Percentiles rank a stretch among this genome's conserved stretches.
Evolutionary conservation across 2,329 filamentous ascomycete species (phyloP).

Genomic region (Aureobasidium sp.): DNA sequence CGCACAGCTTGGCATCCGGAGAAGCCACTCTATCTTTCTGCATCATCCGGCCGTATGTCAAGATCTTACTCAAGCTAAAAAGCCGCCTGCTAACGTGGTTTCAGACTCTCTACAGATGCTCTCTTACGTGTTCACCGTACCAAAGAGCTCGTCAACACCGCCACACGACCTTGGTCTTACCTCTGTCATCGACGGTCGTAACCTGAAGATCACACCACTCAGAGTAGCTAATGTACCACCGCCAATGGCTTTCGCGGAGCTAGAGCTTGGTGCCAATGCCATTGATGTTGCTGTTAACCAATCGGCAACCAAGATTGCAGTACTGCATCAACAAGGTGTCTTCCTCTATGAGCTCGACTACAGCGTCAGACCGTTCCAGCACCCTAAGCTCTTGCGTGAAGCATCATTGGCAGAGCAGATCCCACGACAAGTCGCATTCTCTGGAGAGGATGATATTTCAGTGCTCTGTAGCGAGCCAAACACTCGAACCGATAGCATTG

Average conservation of each 20-base stretch:
- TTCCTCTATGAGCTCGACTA: constrained; percentile 63
- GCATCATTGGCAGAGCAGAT: background rate
- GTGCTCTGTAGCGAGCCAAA: constrained; percentile 25
- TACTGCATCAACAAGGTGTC: constrained; percentile 60
- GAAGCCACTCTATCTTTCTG: constrained; percentile 49
- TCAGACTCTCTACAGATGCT: constrained; percentile 25
- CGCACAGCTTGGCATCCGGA: constrained; percentile 69
- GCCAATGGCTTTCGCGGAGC: constrained; percentile 78
- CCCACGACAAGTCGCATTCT: constrained; percentile 42
- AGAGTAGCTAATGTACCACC: constrained; percentile 79
- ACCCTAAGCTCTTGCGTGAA: constrained; percentile 30
- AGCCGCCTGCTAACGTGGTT: background rate
- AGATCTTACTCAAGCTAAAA: background rate
- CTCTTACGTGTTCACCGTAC: constrained; percentile 60
- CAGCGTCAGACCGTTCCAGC: constrained; percentile 42
- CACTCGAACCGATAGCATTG: constrained; percentile 4
- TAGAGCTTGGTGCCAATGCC: constrained; percentile 53
- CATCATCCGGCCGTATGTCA: background rate
- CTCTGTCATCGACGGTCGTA: constrained; percentile 75
- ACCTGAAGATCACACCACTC: constrained; percentile 76
- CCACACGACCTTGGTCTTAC: constrained; percentile 73
- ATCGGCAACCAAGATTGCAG: constrained; percentile 57
- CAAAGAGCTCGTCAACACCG: constrained; percentile 59
- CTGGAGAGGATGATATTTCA: constrained; percentile 30
- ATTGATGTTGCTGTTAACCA: constrained; percentile 68